phyloP scores from a whole-genome alignment of 2,329 filamentous ascomycete species.

The Exophiala alcalophila region DNA sequence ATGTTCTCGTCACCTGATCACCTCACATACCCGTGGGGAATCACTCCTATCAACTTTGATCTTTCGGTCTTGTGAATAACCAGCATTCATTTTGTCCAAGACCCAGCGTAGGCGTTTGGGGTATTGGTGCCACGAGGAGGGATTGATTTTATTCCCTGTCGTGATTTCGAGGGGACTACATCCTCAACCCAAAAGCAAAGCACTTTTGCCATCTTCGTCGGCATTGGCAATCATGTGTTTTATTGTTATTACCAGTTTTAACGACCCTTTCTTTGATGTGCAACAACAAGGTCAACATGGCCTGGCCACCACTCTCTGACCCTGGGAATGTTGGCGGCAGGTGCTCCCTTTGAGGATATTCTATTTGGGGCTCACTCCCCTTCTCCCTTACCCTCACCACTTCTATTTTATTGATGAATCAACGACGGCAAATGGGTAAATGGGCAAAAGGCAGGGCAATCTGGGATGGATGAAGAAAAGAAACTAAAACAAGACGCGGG shows the following conservation, averaged over 20 bases:
- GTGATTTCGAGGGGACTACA: slow-evolving; percentile 1
- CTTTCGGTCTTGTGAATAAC: not conserved
- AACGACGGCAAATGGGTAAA: too few species aligned
- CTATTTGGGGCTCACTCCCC: too few species aligned
- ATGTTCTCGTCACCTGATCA: slow-evolving; percentile 23
- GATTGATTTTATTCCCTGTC: too few species aligned
- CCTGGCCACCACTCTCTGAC: too few species aligned
- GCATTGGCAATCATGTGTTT: not conserved
- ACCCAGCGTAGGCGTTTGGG: slow-evolving; percentile 17
- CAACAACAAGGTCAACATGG: too few species aligned
- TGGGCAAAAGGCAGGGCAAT: too few species aligned
- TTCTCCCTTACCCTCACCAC: too few species aligned
- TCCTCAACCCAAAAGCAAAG: slow-evolving; percentile 4
- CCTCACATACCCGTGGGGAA: too few species aligned
- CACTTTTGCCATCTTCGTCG: not conserved
- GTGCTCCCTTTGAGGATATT: not conserved
- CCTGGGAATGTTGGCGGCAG: too few species aligned
- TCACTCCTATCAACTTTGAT: not conserved
- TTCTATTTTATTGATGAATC: too few species aligned
- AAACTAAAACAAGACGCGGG: too few species aligned
- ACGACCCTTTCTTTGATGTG: slow-evolving; percentile 8
- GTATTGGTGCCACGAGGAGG: not conserved
- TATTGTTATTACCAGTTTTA: not conserved
- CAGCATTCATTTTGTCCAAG: slow-evolving; percentile 6
- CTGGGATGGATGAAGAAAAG: too few species aligned